Percentiles rank a stretch among this genome's conserved stretches.
phyloP scores from a whole-genome alignment of 164 flowering plant species.

The Sedum album region DNA sequence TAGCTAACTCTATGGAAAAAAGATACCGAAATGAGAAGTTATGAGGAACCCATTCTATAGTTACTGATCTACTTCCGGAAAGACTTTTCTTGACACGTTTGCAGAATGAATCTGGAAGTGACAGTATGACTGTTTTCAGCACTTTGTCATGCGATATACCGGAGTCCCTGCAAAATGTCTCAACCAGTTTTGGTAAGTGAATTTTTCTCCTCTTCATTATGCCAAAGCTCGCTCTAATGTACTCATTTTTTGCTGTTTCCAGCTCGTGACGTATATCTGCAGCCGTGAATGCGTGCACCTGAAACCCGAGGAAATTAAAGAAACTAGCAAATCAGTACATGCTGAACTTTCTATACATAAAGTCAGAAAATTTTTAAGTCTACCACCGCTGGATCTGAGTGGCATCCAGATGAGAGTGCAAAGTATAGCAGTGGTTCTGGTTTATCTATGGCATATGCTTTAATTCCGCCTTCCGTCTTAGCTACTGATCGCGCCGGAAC shows the following conservation, averaged over 20 bases:
- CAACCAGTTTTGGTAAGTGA: conserved; percentile 66
- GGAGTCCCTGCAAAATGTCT: conserved; percentile 66
- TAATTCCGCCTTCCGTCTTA: background rate
- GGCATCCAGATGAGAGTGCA: background rate
- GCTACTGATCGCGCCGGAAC: background rate
- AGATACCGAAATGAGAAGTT: background rate
- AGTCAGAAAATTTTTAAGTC: background rate
- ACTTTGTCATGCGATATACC: conserved; percentile 41
- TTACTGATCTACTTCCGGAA: background rate
- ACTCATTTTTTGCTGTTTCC: conserved; percentile 84
- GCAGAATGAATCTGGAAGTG: conserved; percentile 48
- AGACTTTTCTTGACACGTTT: conserved; percentile 31
- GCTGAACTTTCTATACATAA: background rate
- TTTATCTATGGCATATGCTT: background rate
- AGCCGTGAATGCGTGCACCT: conserved; percentile 26
- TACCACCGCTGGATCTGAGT: background rate
- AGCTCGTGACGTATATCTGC: conserved; percentile 66
- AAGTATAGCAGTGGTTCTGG: background rate
- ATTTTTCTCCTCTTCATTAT: conserved; percentile 55
- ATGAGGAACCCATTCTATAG: background rate
- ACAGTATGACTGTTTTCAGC: conserved; percentile 51
- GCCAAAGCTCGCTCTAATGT: conserved; percentile 68
- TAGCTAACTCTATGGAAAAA: background rate
- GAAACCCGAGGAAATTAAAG: background rate
- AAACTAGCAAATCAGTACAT: background rate